These are phyloP conservation scores for Populus nigra DNA, from an alignment of 345 rosid genomes.

Conservation along the genomic window DNA sequence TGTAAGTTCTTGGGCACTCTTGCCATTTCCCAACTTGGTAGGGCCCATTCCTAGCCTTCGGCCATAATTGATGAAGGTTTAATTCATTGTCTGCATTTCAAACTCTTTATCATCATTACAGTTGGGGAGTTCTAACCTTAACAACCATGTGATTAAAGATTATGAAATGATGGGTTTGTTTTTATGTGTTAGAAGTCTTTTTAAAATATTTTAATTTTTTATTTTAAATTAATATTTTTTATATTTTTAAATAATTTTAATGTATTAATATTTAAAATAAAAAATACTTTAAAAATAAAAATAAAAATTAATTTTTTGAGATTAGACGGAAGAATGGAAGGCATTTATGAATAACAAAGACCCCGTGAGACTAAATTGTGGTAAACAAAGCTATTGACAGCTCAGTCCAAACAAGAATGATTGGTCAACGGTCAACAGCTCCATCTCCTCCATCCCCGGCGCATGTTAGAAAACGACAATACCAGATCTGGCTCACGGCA, in stretches of 20 bases:
- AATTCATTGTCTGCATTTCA: not conserved
- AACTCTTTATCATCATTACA: not conserved
- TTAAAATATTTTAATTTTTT: too few species aligned
- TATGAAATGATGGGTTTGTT: too few species aligned
- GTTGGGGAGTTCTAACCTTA: not conserved
- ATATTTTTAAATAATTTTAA: too few species aligned
- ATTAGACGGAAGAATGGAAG: too few species aligned
- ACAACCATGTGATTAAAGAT: not conserved
- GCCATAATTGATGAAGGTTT: not conserved
- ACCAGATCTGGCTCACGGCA: slow-evolving; percentile 25
- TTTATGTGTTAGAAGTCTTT: too few species aligned
- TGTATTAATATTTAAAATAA: too few species aligned
- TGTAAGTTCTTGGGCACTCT: not conserved
- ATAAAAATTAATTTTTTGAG: too few species aligned
- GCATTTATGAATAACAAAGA: too few species aligned
- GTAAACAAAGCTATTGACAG: too few species aligned
- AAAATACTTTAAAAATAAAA: too few species aligned
- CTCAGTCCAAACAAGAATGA: slow-evolving; percentile 11
- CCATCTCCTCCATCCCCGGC: slow-evolving; percentile 23
- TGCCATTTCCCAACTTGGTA: not conserved
- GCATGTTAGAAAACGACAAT: slow-evolving; percentile 32
- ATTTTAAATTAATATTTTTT: too few species aligned
- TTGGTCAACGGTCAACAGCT: slow-evolving; percentile 50
- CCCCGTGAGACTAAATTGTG: too few species aligned
- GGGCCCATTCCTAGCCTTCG: not conserved